Base-by-base conservation (phyloP, 2,329 filamentous ascomycete genomes). In the Penicillium sp. region DNA sequence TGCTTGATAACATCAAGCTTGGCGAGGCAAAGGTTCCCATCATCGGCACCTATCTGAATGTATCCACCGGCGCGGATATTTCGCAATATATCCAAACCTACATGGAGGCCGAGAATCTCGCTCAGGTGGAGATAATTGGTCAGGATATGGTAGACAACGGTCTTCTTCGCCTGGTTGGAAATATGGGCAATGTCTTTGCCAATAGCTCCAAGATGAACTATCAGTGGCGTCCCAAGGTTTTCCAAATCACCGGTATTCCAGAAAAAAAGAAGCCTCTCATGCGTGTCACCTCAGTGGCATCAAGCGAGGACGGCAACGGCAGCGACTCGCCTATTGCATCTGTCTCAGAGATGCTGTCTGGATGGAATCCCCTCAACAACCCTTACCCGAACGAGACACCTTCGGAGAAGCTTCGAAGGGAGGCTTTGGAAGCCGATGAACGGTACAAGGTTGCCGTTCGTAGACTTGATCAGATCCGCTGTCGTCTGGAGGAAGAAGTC, bases 151-250 rank as follows among this genome's bases (percentile, higher is more conserved):
- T 97, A 51, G 80, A 85, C 29, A 86, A 90, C 70, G 93, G 94
- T 38, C 93, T 97, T 71, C 79, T 99, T 69, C 87, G 94, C 50
- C 81, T 99, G 52, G 86, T 99, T 60, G 94, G 94, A 63, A 97
- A 94, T 68, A 92, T 99, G 53, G 94, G 94, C 59, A 97, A 85
- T 76, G 91, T 89, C 1, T 99, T 99, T 72, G 92, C 93, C 67
- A 99, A 99, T 78, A 97, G 92, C 81, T 96, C 92, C 63, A 91
- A 89, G 76, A 89, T 97, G 86, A 93, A 90, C 72, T 99, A 99
- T 74, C 94, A 99, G 75, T 99, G 94, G 94, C 88, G 91, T 53
- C 86, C 92, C 8, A 95, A 91, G 78, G 88, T 90, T 5, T 99
- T 97, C 78, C 87, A 95, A 70, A 74, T 94, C 55, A 87, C 91